Conservation (phyloP, 176 grass and related monocot genomes). For the Eremochloa ophiuroides region DNA sequence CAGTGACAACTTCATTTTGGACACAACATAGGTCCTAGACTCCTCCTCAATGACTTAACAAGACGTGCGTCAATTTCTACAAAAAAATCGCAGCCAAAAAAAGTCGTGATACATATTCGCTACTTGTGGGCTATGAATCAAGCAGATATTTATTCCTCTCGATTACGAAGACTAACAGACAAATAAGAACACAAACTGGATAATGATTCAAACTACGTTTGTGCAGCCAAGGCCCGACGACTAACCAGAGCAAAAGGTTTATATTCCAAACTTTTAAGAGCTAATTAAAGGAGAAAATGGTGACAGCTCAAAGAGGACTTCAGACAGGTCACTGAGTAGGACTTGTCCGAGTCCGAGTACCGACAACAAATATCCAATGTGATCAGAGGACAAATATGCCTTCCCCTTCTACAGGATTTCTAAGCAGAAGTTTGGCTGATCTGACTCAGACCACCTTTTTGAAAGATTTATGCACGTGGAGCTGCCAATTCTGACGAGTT, state of each 20-base stretch:
- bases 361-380: background rate
- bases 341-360: background rate
- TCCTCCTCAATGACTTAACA: too few relatives aligned
- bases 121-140: too few relatives aligned
- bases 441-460: background rate
- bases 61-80: too few relatives aligned
- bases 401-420: background rate
- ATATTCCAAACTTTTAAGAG: background rate
- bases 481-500: background rate
- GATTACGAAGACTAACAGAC: too few relatives aligned
- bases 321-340: background rate
- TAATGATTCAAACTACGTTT: background rate
- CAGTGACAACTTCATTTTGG: too few relatives aligned
- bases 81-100: too few relatives aligned
- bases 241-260: background rate
- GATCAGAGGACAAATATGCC: background rate
- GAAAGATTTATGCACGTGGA: background rate
- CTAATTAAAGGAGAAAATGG: background rate
- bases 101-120: too few relatives aligned
- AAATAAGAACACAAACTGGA: background rate
- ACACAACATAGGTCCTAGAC: too few relatives aligned
- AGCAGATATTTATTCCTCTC: too few relatives aligned
- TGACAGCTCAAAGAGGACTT: background rate
- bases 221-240: background rate
- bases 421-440: background rate